These are phyloP conservation scores for Trichoderma atrobrunneum DNA, from an alignment of 2,329 filamentous ascomycete genomes.

Conservation along the genomic window DNA sequence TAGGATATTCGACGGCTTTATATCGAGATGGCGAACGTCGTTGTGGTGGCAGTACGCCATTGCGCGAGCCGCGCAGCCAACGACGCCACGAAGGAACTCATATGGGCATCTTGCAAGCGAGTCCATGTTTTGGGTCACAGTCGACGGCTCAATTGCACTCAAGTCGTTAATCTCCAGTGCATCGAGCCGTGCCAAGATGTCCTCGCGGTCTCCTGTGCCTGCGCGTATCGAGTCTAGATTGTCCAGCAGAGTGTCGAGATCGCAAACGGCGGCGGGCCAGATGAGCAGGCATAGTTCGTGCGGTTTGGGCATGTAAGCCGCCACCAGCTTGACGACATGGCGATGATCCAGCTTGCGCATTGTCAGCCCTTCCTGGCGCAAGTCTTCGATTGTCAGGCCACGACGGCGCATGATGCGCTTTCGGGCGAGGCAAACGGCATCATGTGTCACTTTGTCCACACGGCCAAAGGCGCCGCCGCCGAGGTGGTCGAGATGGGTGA, in stretches of 20 bases:
- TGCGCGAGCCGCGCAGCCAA: slow-evolving; percentile 46
- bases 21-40: slow-evolving; percentile 45
- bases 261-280: slow-evolving; percentile 48
- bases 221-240: slow-evolving; percentile 43
- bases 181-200: slow-evolving; percentile 39
- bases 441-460: slow-evolving; percentile 44
- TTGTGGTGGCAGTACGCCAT: slow-evolving; percentile 42
- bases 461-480: slow-evolving; percentile 44
- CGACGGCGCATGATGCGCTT: slow-evolving; percentile 42
- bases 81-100: slow-evolving; percentile 41
- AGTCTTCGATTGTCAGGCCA: slow-evolving; percentile 38
- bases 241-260: slow-evolving; percentile 41
- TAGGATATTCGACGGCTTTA: slow-evolving; percentile 49
- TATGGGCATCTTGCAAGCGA: slow-evolving; percentile 35
- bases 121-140: slow-evolving; percentile 24
- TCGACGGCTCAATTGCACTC: slow-evolving; percentile 34
- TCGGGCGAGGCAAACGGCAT: slow-evolving; percentile 42
- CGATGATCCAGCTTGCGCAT: slow-evolving; percentile 48
- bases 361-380: slow-evolving; percentile 45
- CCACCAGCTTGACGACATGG: slow-evolving; percentile 48
- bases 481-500: slow-evolving; percentile 35
- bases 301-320: slow-evolving; percentile 42
- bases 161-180: slow-evolving; percentile 39
- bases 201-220: slow-evolving; percentile 39
- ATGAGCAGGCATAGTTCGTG: slow-evolving; percentile 45